phyloP scores from a whole-genome alignment of 1,284 basidiomycete genomes.

The Heimioporus retisporus region DNA sequence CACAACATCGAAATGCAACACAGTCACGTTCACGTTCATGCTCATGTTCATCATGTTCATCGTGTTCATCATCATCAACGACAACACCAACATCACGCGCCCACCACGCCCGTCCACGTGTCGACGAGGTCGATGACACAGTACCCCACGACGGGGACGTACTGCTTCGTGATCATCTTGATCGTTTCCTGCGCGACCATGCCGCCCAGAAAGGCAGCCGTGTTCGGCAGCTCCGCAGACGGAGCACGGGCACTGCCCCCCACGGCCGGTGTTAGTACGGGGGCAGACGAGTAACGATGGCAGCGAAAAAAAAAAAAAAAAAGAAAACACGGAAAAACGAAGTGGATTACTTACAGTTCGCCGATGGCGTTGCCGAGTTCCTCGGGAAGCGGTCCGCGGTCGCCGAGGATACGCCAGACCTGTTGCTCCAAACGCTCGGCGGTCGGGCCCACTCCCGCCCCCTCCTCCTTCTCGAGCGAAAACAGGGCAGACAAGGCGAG shows the following conservation, averaged over 20 bases:
- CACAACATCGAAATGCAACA: no score
- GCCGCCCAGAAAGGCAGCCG: constrained; percentile 94
- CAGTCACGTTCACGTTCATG: no score
- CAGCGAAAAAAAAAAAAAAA: no score
- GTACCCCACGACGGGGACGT: constrained; percentile 91
- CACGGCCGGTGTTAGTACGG: no score
- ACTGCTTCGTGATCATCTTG: constrained; percentile 98
- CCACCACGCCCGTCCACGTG: constrained; percentile 75
- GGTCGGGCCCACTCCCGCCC: no score
- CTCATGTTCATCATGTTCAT: no score
- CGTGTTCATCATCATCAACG: no score
- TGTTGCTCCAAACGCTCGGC: constrained; percentile 48
- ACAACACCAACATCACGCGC: constrained; percentile 5
- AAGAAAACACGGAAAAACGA: no score
- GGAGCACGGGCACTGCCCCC: constrained; percentile 81
- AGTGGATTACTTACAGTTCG: constrained; percentile 75
- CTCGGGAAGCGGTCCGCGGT: constrained; percentile 61
- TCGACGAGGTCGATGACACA: constrained; percentile 91
- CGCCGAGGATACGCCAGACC: constrained; percentile 47
- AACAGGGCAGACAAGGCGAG: constrained; percentile 73
- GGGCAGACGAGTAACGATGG: no score
- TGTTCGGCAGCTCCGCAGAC: constrained; percentile 91
- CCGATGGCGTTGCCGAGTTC: constrained; percentile 73
- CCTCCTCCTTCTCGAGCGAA: constrained; percentile 49
- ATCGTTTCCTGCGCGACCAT: constrained; percentile 98